These are phyloP conservation scores for Passiflora organensis DNA, from an alignment of 345 rosid genomes.

Conservation along the genomic window DNA sequence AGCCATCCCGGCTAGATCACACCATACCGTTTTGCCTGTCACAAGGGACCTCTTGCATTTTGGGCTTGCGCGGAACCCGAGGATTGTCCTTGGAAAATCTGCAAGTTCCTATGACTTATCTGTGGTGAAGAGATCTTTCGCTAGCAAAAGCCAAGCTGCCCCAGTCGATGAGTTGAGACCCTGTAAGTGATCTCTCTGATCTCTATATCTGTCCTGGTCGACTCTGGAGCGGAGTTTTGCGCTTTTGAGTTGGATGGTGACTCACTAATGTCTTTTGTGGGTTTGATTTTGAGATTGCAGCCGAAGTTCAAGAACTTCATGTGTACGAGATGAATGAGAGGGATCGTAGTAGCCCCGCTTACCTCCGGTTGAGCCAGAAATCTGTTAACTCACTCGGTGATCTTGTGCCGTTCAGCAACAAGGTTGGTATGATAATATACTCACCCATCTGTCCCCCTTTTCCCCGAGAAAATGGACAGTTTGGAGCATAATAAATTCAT, in stretches of 20 bases:
- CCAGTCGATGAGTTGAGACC: slow-evolving; percentile 27
- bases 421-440: too few relatives aligned
- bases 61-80: slow-evolving; percentile 12
- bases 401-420: slow-evolving; percentile 86
- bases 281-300: slow-evolving; percentile 18
- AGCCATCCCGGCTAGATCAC: neutral
- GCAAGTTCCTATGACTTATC: slow-evolving; percentile 5
- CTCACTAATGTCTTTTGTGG: neutral
- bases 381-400: slow-evolving; percentile 81
- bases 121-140: slow-evolving; percentile 29
- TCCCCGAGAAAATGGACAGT: too few relatives aligned
- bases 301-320: slow-evolving; percentile 53
- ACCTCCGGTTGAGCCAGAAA: slow-evolving; percentile 67
- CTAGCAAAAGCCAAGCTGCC: slow-evolving; percentile 41
- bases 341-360: slow-evolving; percentile 82
- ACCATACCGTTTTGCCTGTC: neutral
- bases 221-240: neutral
- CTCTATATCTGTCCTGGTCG: too few relatives aligned
- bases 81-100: too few relatives aligned
- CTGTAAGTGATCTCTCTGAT: slow-evolving; percentile 22
- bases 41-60: slow-evolving; percentile 6
- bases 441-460: too few relatives aligned
- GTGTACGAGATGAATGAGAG: slow-evolving; percentile 88
- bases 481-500: too few relatives aligned
- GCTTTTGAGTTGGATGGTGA: too few relatives aligned